Percentiles rank a stretch among this genome's conserved stretches.
Evolutionary conservation across 2,329 filamentous ascomycete species (phyloP).

Genomic region (Ceratocystis huliohia): DNA sequence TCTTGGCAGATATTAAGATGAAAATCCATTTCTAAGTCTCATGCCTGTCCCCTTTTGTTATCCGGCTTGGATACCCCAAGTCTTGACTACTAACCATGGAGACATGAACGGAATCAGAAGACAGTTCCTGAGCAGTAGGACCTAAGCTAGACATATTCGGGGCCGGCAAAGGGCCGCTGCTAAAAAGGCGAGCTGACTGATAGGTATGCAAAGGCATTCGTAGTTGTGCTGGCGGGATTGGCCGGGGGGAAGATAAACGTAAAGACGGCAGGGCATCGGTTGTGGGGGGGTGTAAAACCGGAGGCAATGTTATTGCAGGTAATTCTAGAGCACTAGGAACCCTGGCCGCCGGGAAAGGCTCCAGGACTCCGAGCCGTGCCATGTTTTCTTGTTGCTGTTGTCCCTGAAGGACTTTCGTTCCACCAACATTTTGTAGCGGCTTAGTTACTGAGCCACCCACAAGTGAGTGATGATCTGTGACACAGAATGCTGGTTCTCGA

Average conservation of each 20-base stretch:
- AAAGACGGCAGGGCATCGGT: neutral
- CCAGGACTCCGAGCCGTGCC: no score
- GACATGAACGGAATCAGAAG: neutral
- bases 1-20: no score
- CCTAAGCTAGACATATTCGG: neutral
- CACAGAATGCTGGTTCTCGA: slow-evolving; percentile 29
- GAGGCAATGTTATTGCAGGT: neutral
- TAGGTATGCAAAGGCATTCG: neutral
- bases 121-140: neutral
- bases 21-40: no score
- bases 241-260: neutral
- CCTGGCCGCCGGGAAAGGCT: no score
- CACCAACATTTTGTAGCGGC: neutral
- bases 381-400: neutral
- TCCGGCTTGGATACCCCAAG: no score
- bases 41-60: no score
- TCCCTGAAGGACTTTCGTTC: neutral
- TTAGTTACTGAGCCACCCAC: no score
- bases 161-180: neutral
- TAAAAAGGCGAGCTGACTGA: neutral
- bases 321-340: no score
- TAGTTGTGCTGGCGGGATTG: neutral
- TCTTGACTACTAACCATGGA: neutral
- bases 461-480: neutral
- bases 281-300: neutral